Evolutionary conservation across 2,329 filamentous ascomycete species (phyloP).

Genomic region (Alternaria ethzedia): DNA sequence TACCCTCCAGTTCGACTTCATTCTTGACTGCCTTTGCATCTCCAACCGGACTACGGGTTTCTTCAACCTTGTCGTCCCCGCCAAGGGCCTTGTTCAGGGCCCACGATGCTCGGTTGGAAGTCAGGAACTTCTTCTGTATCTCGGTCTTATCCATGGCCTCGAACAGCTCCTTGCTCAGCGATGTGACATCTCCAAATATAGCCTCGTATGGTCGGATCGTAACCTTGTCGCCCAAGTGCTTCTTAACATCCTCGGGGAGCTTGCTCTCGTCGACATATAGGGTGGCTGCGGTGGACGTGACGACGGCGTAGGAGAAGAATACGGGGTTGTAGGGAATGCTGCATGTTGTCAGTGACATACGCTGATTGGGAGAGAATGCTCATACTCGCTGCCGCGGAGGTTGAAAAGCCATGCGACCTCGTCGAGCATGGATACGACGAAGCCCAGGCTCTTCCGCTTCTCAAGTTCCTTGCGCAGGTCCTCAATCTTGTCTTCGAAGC

Average conservation of each 20-base stretch:
- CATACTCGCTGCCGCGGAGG: conserved; percentile 82
- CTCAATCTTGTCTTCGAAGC: conserved; percentile 79
- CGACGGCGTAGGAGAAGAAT: conserved; percentile 93
- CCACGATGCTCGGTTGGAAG: conserved; percentile 93
- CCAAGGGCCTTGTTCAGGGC: conserved; percentile 85
- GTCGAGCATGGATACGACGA: conserved; percentile 93
- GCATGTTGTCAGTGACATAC: conserved; percentile 14
- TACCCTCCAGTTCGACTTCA: conserved; percentile 83
- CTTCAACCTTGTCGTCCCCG: conserved; percentile 83
- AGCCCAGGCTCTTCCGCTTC: conserved; percentile 85
- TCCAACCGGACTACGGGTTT: conserved; percentile 82
- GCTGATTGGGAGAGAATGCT: neutral
- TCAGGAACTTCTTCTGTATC: conserved; percentile 70
- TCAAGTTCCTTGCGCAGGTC: conserved; percentile 90
- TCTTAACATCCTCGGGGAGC: conserved; percentile 70
- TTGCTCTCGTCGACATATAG: conserved; percentile 87
- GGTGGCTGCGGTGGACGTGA: conserved; percentile 77
- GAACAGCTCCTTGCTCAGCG: conserved; percentile 59
- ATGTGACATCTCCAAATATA: conserved; percentile 79
- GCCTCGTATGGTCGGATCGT: conserved; percentile 79
- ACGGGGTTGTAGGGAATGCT: conserved; percentile 96
- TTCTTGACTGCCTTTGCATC: conserved; percentile 97
- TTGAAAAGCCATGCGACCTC: conserved; percentile 99
- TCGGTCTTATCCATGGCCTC: conserved; percentile 44
- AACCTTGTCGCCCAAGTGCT: conserved; percentile 74